Conservation (phyloP, 345 rosid genomes). For the Citrus maxima region DNA sequence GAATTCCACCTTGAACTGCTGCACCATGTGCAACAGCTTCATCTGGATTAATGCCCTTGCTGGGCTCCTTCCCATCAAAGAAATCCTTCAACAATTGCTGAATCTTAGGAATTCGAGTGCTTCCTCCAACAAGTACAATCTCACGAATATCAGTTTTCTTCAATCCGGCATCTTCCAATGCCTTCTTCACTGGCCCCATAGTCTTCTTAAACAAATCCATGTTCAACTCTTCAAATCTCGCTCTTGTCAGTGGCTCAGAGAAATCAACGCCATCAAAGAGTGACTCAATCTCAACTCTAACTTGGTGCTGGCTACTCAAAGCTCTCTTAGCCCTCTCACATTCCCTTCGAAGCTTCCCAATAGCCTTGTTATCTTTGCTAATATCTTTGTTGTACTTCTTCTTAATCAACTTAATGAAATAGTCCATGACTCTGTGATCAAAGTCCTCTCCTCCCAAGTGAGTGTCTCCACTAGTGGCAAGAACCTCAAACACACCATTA, state of each 20-base stretch:
- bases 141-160: conserved; percentile 41
- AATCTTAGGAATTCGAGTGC: conserved; percentile 53
- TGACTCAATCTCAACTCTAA: conserved; percentile 47
- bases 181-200: conserved; percentile 45
- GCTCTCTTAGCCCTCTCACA: conserved; percentile 57
- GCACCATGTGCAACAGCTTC: conserved; percentile 68
- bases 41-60: conserved; percentile 53
- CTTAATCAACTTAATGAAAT: conserved; percentile 47
- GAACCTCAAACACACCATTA: conserved; percentile 47
- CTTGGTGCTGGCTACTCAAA: conserved; percentile 50
- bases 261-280: conserved; percentile 51
- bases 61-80: conserved; percentile 52
- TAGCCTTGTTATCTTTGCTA: conserved; percentile 40
- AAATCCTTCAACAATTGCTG: conserved; percentile 48
- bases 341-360: conserved; percentile 50
- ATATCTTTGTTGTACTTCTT: conserved; percentile 46
- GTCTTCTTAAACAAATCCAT: conserved; percentile 56
- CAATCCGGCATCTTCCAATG: conserved; percentile 44
- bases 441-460: conserved; percentile 59
- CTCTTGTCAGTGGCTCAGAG: conserved; percentile 54
- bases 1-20: conserved; percentile 50
- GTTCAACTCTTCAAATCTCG: conserved; percentile 54
- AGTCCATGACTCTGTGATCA: conserved; percentile 51
- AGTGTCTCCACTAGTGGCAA: conserved; percentile 53
- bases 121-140: conserved; percentile 67